Evolutionary conservation across 139 green algal genomes (phyloP), one percentile per base, ranked within the genome.

Genomic region (Medakamo hakoo): DNA sequence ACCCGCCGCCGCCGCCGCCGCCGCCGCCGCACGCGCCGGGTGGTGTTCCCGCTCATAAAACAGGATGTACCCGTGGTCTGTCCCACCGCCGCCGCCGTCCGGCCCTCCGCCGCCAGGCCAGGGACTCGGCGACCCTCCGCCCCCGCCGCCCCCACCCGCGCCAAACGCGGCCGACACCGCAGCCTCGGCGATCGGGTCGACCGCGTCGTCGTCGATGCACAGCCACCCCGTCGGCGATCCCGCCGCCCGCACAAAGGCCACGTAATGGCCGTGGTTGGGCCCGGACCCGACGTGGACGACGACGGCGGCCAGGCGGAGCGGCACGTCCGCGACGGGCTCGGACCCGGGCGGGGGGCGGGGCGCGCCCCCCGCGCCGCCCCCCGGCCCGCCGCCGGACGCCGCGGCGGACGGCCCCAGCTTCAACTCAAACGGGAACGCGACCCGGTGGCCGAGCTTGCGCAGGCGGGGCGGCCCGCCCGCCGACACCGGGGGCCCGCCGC

Each of bases 11-110:
- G n/a, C n/a, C n/a, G n/a, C n/a, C n/a, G n/a, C n/a, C n/a, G n/a
- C n/a, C n/a, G n/a, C n/a, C n/a, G n/a, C n/a, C n/a, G n/a, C n/a
- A n/a, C n/a, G n/a, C n/a, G n/a, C n/a, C n/a, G n/a, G n/a, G n/a
- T n/a, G n/a, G 32, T 56, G 49, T 19, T 70, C 68, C 59, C 70
- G 69, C 63, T 89, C 74, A 66, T 97, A 98, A 26, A 98, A 84
- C n/a, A 98, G 76, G 30, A 98, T 94, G 77, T 98, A 98, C 28
- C 90, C 92, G 66, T 97, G 90, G 62, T 97, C 91, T 62, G 82
- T n/a, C n/a, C n/a, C n/a, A n/a, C n/a, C n/a, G n/a, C n/a, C n/a
- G n/a, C n/a, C n/a, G n/a, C 89, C 69, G 84, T 86, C 66, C 69
- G 82, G 62, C 59, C 73, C 59, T 76, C 62, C 71, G 73, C 57